phyloP scores from a whole-genome alignment of 805 yeast species.

The Sugiyamaella marilandica region DNA sequence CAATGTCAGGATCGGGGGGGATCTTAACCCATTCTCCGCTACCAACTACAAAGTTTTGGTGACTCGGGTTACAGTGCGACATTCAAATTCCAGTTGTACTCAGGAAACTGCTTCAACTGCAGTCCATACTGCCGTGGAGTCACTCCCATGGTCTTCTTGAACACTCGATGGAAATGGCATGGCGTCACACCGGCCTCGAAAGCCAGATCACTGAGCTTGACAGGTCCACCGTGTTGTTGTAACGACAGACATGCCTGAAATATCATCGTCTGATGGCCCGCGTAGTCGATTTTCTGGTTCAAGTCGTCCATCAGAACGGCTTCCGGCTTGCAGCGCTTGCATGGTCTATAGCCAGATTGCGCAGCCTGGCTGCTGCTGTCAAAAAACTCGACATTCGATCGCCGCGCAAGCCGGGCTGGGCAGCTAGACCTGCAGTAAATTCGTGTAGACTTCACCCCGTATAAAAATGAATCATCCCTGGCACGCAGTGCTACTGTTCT shows the following conservation, averaged over 20 bases:
- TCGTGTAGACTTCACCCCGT: slow-evolving; percentile 24
- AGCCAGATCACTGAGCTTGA: slow-evolving; percentile 1
- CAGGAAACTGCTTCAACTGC: neutral
- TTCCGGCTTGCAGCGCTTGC: slow-evolving; percentile 52
- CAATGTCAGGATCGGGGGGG: too few species aligned
- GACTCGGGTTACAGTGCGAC: too few species aligned
- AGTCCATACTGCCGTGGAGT: slow-evolving; percentile 6
- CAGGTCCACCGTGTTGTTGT: neutral
- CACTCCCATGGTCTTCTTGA: slow-evolving; percentile 2
- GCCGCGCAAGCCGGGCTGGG: slow-evolving; percentile 40
- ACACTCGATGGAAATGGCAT: slow-evolving; percentile 7
- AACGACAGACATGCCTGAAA: slow-evolving; percentile 5
- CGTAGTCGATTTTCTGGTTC: slow-evolving; percentile 1
- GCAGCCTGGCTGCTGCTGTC: slow-evolving; percentile 40
- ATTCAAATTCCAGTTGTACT: neutral
- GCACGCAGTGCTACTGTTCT: neutral
- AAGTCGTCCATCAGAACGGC: neutral
- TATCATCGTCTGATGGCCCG: neutral
- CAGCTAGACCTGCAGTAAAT: slow-evolving; percentile 63
- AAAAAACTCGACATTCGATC: slow-evolving; percentile 41
- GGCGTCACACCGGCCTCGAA: slow-evolving; percentile 1
- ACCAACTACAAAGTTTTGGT: too few species aligned
- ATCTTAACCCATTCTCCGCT: too few species aligned
- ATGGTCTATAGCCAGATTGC: slow-evolving; percentile 43
- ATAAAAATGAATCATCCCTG: slow-evolving; percentile 4